Evolutionary conservation across 768 basidiomycete species (phyloP), one percentile per base, ranked within the genome.

Genomic region (Clitopilus passeckerianus): DNA sequence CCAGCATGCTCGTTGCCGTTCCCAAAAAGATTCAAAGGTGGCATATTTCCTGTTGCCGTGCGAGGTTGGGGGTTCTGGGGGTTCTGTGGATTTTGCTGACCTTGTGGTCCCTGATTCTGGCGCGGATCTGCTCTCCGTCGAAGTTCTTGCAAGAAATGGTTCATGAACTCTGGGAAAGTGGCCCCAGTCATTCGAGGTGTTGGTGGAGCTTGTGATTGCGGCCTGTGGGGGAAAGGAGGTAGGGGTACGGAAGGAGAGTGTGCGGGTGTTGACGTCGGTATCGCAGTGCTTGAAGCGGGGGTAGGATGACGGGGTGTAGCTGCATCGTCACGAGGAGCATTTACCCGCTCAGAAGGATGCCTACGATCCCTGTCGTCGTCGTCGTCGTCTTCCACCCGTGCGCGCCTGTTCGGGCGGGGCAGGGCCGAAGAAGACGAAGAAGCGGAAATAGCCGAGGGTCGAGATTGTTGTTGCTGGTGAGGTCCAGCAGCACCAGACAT

Each of bases 291-390:
- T 8, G 63, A 61, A 57, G 63, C 56, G 44, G 63, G 57, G 35
- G 62, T 65, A 54, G 70, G 57, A 65, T 68, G 61, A 60, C 64
- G 53, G 43, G 66, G 54, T 54, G 61, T 46, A 56, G 53, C 22
- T 54, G 57, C 53, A 37, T 56, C 56, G 43, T 64, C 62, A 37
- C 64, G 68, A 57, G 64, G 56, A 54, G 64, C 68, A 50, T 67
- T 72, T 23, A 74, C 72, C 57, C 87, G 82, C 68, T 87, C 80
- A 20, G 84, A 85, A 16, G 87, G 86, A 65, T 87, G 86, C 58
- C 87, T 78, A 58, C 81, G 77, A 65, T 88, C 84, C 37, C 86
- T 72, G 12, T 84, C 84, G 6, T 80, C 77, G 61, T 89, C 86
- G 6, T 77, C 77, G 58, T 87, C 86, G 57, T 85, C 82, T 1